Conservation (phyloP, 306 rosid species). For the Dryas octopetala region DNA sequence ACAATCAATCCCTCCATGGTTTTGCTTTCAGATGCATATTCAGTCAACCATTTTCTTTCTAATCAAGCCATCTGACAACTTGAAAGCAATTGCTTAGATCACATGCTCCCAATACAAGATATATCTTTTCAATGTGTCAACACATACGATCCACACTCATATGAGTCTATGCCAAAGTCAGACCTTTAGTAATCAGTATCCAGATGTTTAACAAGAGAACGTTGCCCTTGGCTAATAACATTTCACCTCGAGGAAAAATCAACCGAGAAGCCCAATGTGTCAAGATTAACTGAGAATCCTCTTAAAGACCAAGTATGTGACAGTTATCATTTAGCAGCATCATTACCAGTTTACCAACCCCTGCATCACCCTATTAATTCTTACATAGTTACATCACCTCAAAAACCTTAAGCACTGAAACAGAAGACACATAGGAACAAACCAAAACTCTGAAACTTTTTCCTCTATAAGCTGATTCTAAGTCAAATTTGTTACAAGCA, state of each 20-base stretch:
- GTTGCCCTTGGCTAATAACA: background rate
- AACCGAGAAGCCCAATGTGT: background rate
- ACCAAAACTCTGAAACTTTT: background rate
- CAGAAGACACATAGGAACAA: background rate
- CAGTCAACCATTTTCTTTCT: slow-evolving; percentile 8
- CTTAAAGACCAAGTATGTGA: background rate
- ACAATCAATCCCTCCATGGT: background rate
- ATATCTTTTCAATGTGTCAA: background rate
- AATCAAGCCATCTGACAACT: background rate
- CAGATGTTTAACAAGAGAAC: background rate
- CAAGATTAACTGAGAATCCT: background rate
- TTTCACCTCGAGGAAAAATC: background rate
- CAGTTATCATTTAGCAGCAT: background rate
- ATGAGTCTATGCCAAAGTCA: background rate
- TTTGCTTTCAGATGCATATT: background rate
- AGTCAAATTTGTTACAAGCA: slow-evolving; percentile 24
- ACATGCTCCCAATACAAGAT: background rate
- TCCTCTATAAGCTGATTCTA: slow-evolving; percentile 20
- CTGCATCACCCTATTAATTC: background rate
- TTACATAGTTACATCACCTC: background rate
- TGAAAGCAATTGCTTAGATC: background rate
- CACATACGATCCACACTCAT: slow-evolving; percentile 6
- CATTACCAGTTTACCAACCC: background rate
- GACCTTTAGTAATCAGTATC: background rate
- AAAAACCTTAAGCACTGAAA: background rate